A percentile compares a stretch with the other conserved stretches of the same genome.
phyloP scores from a whole-genome alignment of 352 stramenopile genomes.

The Blastocystis sp. region DNA sequence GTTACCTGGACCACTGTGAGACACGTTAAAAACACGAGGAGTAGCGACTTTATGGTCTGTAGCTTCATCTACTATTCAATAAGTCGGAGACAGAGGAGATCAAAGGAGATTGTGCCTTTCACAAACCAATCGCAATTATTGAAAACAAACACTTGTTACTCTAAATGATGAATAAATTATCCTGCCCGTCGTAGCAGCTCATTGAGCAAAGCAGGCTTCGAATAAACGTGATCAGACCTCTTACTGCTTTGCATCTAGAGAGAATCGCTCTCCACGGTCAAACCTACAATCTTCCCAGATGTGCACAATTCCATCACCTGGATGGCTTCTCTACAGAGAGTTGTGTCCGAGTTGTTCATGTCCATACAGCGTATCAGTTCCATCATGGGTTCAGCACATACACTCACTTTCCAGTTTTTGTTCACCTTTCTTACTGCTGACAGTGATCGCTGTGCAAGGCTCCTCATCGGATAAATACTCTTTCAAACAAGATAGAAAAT shows the following conservation, averaged over 20 bases:
- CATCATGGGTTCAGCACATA: constrained; percentile 54
- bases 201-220: constrained; percentile 16
- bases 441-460: constrained; percentile 23
- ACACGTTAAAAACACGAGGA: constrained; percentile 53
- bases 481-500: background rate
- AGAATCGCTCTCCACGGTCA: too few species aligned
- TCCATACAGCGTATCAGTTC: constrained; percentile 54
- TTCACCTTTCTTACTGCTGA: constrained; percentile 40
- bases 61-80: background rate
- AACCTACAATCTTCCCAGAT: constrained; percentile 1
- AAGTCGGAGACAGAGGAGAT: background rate
- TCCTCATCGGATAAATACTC: constrained; percentile 13
- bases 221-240: constrained; percentile 14
- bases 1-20: constrained; percentile 60
- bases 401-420: constrained; percentile 55
- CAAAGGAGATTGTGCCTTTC: background rate
- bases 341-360: background rate
- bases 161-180: background rate
- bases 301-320: constrained; percentile 5
- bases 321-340: constrained; percentile 30
- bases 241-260: constrained; percentile 10
- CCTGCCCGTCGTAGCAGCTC: background rate
- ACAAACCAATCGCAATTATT: background rate
- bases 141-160: constrained; percentile 12
- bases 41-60: constrained; percentile 31